These are phyloP conservation scores for Pythium angustatum DNA, from an alignment of 352 stramenopile species.

Conservation along the genomic window DNA sequence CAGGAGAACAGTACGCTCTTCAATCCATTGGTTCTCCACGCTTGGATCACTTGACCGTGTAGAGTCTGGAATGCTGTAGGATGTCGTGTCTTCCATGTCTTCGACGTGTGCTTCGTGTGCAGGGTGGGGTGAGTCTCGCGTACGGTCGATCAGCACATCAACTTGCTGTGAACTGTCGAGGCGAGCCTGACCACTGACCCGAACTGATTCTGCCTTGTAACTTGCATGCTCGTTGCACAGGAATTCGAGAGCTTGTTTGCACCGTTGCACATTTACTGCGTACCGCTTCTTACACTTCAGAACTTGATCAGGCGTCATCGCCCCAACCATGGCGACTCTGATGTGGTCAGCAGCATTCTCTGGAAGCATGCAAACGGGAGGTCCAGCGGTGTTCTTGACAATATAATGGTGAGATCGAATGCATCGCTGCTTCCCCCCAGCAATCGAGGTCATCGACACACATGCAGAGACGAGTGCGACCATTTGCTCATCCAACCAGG, in stretches of 20 bases:
- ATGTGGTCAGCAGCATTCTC: neutral
- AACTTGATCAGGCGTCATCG: conserved; percentile 13
- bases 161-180: neutral
- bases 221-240: neutral
- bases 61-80: conserved; percentile 1
- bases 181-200: too few relatives aligned
- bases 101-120: neutral
- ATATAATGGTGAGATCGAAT: conserved; percentile 29
- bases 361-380: conserved; percentile 15
- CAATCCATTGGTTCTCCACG: conserved; percentile 1
- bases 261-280: neutral
- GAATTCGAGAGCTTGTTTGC: neutral
- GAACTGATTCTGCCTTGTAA: too few relatives aligned
- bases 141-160: neutral
- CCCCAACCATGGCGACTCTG: conserved; percentile 15
- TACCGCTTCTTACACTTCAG: conserved; percentile 7
- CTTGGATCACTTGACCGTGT: neutral
- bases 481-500: conserved; percentile 16
- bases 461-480: conserved; percentile 16
- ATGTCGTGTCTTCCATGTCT: conserved; percentile 11
- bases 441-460: conserved; percentile 16
- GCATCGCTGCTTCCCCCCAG: conserved; percentile 5
- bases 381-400: conserved; percentile 24
- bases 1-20: conserved; percentile 7
- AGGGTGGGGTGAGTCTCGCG: neutral